phyloP scores from a whole-genome alignment of 2,329 filamentous ascomycete species.

The Phyllosticta citriasiana region DNA sequence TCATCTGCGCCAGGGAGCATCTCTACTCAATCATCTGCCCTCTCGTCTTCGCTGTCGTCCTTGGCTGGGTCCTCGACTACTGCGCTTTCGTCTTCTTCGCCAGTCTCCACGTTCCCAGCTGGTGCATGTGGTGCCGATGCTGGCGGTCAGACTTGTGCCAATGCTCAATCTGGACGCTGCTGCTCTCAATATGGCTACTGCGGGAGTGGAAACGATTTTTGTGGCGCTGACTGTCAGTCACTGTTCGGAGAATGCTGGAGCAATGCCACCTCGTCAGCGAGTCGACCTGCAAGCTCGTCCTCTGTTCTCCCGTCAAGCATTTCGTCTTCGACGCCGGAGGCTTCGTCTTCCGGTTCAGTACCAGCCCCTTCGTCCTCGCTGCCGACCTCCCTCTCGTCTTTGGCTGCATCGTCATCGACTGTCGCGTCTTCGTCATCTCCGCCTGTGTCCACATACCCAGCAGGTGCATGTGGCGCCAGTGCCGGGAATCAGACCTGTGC shows the following conservation, averaged over 20 bases:
- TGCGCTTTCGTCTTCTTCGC: background rate
- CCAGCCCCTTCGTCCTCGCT: too few relatives aligned
- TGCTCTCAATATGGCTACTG: slow-evolving; percentile 10
- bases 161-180: background rate
- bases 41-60: background rate
- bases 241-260: slow-evolving; percentile 4
- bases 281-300: too few relatives aligned
- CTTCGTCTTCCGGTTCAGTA: too few relatives aligned
- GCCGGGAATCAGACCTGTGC: background rate
- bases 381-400: background rate
- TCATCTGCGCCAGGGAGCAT: background rate
- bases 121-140: background rate
- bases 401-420: background rate
- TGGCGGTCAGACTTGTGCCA: background rate
- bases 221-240: slow-evolving; percentile 2
- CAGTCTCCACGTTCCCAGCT: background rate
- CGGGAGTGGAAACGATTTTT: slow-evolving; percentile 6
- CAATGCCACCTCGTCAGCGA: background rate
- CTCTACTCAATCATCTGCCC: background rate
- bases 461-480: background rate
- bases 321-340: too few relatives aligned
- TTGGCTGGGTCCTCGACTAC: slow-evolving; percentile 1
- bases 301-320: too few relatives aligned
- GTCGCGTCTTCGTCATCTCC: background rate
- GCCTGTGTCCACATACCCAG: background rate